A percentile compares a stretch with the other conserved stretches of the same genome.
phyloP scores from a whole-genome alignment of 2,329 filamentous ascomycete species.

The Chaetothyriales sp. region DNA sequence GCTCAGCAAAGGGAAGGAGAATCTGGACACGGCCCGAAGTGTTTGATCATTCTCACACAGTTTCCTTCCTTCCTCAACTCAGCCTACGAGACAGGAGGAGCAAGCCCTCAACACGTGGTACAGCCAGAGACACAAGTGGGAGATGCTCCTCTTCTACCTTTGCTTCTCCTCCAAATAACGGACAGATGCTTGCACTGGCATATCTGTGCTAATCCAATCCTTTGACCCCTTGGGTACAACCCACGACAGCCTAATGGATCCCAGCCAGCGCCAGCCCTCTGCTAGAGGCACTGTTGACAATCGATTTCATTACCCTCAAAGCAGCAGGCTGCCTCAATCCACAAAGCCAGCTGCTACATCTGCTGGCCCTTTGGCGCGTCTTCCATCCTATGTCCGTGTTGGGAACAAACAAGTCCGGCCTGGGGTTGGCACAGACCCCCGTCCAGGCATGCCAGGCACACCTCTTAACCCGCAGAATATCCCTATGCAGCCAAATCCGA shows the following conservation, averaged over 20 bases:
- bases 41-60: not conserved
- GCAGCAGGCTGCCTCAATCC: conserved; percentile 1
- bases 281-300: not conserved
- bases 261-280: not conserved
- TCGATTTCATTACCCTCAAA: conserved; percentile 12
- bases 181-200: not conserved
- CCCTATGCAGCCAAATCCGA: not conserved
- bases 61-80: not conserved
- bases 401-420: conserved; percentile 9
- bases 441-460: conserved; percentile 3
- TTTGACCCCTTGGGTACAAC: not conserved
- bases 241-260: not conserved
- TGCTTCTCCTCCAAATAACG: not conserved
- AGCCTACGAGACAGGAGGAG: not conserved
- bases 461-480: not conserved
- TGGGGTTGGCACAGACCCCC: conserved; percentile 11
- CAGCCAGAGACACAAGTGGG: not conserved
- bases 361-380: conserved; percentile 9
- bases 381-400: conserved; percentile 9
- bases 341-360: conserved; percentile 6
- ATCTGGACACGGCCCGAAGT: not conserved
- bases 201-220: not conserved
- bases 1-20: not conserved
- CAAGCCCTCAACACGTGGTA: not conserved
- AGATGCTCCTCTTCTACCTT: not conserved